Evolutionary conservation across 768 basidiomycete species (phyloP), one percentile per base, ranked within the genome.

Genomic region (Suillus subaureus): DNA sequence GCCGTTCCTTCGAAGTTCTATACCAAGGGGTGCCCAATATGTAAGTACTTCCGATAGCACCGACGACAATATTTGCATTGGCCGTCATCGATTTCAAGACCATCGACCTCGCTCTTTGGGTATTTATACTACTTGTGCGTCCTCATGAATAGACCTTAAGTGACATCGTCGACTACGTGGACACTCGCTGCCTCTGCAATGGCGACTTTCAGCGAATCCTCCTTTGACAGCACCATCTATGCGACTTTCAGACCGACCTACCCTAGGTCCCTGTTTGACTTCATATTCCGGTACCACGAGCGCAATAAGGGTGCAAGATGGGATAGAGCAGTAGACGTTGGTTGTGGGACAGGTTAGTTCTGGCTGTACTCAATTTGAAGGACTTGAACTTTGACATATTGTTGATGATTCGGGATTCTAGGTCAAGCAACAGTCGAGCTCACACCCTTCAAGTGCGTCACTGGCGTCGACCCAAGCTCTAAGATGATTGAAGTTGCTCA

Each of bases 301-400:
- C 65, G 68, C 12, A 13, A 57, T 7, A 31, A n/a, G 0, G 39
- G 35, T 0, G 70, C 70, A 0, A 67, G 74, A 62, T 91, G 86
- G 83, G 81, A 85, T 15, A 79, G 77, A 18, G 91, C 90, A 0
- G 80, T 93, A 0, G 93, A 96, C 69, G 73, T 94, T 2, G 93
- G 94, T 5, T 94, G 93, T 76, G 93, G 94, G 33, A 92, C 93
- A 21, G 91, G 93, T 91, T 65, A 16, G 79, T 67, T 49, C 39
- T 12, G 23, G 23, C 16, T 18, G 37, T 26, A 16, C 13, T 56
- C 33, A 21, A 15, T n/a, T 21, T 57, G 56, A n/a, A 57, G 15
- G 15, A 6, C 9, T 39, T 18, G 16, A 9, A 28, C 57, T 6
- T 28, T 40, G 26, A 58, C 39, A 4, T 58, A 35, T 15, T 58